Base-by-base conservation (phyloP, 768 basidiomycete genomes). In the Suillus subalutaceus region DNA sequence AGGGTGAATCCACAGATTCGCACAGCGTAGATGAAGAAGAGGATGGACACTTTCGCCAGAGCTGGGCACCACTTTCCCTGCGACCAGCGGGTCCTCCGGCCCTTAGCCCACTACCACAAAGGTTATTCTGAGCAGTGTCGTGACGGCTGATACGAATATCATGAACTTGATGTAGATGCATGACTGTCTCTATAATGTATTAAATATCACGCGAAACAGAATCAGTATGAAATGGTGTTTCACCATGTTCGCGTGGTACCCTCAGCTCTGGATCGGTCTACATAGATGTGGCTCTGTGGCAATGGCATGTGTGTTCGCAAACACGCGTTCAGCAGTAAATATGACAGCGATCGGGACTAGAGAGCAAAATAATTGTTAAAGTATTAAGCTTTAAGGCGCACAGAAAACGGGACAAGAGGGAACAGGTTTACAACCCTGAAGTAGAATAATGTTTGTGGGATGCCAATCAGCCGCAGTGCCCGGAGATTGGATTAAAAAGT, bases 21-120 rank as follows among this genome's bases (percentile, higher is more conserved):
- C 63, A 58, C n/a, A 53, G 52, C 40, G 35, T 18, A 41, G 63
- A 64, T 6, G 48, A 63, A 53, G 50, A 64, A 37, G 63, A 57
- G 53, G 63, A 52, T 32, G 53, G 30, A 55, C 63, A 13, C 38
- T 18, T 23, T 37, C 4, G 7, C n/a, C 38, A 52, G 40, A 53
- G 63, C 32, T 64, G 32, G 53, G 20, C 46, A 32, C 63, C 48
- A 20, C 12, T 4, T 3, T n/a, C 46, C 9, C 53, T 53, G 23
- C 23, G 7, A 32, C 63, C 48, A n/a, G 4, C 37, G 30, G 63
- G 48, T 40, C 63, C 44, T 6, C 63, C 63, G 4, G 20, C 18
- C 8, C 63, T 55, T 20, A 64, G 40, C 10, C 63, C 63, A 38
- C 50, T 43, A 9, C 35, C 63, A 13, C 63, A 64, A 43, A 64